These are phyloP conservation scores for Aristolochia californica DNA, from an alignment of 164 flowering plant genomes.

Conservation along the genomic window DNA sequence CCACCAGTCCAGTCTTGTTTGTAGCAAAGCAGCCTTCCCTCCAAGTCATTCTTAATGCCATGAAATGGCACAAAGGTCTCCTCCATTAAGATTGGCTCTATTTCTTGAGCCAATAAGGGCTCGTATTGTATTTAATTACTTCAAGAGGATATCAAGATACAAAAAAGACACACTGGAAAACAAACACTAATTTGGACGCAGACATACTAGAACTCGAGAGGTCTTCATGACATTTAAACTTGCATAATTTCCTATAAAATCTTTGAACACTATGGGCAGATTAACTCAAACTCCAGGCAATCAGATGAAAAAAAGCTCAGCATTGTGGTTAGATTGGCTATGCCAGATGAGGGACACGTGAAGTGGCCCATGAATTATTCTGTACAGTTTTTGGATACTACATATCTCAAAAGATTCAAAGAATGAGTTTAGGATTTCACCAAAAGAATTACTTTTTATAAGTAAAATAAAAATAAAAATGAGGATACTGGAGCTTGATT, in stretches of 20 bases:
- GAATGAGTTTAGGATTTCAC: constrained; percentile 20
- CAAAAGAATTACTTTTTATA: constrained; percentile 27
- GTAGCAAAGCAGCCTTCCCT: constrained; percentile 73
- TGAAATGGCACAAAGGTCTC: constrained; percentile 94
- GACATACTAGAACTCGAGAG: constrained; percentile 48
- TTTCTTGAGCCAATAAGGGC: constrained; percentile 5
- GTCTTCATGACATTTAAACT: constrained; percentile 29
- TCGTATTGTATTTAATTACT: not conserved
- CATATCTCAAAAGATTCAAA: constrained; percentile 31
- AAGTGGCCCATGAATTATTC: constrained; percentile 14
- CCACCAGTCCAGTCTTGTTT: constrained; percentile 97
- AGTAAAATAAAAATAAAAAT: constrained; percentile 1
- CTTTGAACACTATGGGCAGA: constrained; percentile 29
- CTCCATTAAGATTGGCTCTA: constrained; percentile 42
- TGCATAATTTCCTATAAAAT: constrained; percentile 18
- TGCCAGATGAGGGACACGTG: constrained; percentile 13
- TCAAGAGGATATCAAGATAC: constrained; percentile 5
- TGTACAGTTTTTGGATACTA: constrained; percentile 18
- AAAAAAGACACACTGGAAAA: constrained; percentile 3
- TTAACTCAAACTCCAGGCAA: constrained; percentile 8
- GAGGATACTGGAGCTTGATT: constrained; percentile 6
- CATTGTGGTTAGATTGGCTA: constrained; percentile 8
- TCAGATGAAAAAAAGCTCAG: constrained; percentile 5
- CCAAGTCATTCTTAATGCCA: constrained; percentile 84
- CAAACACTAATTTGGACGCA: constrained; percentile 13